These are phyloP conservation scores for Puccinia polysora DNA, from an alignment of 1,284 basidiomycete species.

Conservation along the genomic window DNA sequence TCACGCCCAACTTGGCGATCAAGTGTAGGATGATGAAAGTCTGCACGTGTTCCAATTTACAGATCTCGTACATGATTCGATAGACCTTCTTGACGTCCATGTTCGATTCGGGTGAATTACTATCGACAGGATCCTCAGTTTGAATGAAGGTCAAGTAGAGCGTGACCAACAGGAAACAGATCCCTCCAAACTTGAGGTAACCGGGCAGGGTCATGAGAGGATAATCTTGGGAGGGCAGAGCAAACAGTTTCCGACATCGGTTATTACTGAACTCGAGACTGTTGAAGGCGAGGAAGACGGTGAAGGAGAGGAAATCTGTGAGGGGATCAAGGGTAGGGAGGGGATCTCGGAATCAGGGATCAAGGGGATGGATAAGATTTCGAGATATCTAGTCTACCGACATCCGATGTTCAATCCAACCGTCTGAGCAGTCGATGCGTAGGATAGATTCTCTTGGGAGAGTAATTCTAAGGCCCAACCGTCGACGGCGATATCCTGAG, in stretches of 20 bases:
- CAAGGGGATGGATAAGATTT: not conserved
- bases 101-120: slow-evolving; percentile 67
- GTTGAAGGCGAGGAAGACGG: slow-evolving; percentile 95
- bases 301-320: slow-evolving; percentile 79
- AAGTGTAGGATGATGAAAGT: slow-evolving; percentile 79
- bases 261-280: slow-evolving; percentile 79
- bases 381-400: not conserved
- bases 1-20: slow-evolving; percentile 91
- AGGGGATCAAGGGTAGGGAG: not conserved
- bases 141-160: slow-evolving; percentile 82
- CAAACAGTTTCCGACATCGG: slow-evolving; percentile 33
- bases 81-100: slow-evolving; percentile 90
- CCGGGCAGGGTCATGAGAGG: slow-evolving; percentile 74
- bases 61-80: slow-evolving; percentile 88
- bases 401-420: slow-evolving; percentile 92
- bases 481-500: slow-evolving; percentile 98
- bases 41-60: slow-evolving; percentile 90
- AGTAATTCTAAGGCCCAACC: slow-evolving; percentile 98
- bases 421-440: slow-evolving; percentile 96
- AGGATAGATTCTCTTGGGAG: slow-evolving; percentile 89
- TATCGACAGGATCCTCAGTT: slow-evolving; percentile 62
- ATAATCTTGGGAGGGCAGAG: slow-evolving; percentile 59
- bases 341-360: not conserved
- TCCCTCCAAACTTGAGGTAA: slow-evolving; percentile 82
- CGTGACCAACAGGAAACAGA: slow-evolving; percentile 76